Evolutionary conservation across 768 basidiomycete genomes (phyloP), one percentile per base, ranked within the genome.

Genomic region (Leccinum boreale): DNA sequence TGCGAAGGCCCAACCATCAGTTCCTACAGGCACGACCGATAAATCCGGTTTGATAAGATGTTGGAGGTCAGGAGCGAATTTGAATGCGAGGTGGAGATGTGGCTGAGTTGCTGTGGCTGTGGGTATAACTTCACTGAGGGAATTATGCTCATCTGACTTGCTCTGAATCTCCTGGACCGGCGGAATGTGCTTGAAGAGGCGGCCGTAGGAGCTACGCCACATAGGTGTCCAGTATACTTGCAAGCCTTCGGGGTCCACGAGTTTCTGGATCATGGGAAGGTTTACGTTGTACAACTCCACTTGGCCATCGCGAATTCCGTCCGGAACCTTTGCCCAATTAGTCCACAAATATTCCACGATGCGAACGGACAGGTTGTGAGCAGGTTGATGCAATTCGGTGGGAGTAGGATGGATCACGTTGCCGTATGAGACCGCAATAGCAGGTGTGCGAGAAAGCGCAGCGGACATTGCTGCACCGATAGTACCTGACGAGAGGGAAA

Each of bases 361-460:
- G 21, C 82, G 78, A 26, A 81, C 73, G 23, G 86, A 79, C 23
- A 94, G 78, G 6, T 73, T 68, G 69, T 95, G 85, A 1, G 94
- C 92, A n/a, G 90, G 87, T 36, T 85, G 79, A 62, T 85, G 77
- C 53, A 81, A 80, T 15, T 72, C 61, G 8, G 71, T 59, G 2
- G 91, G 86, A 5, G 87, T 86, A 1, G 90, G 89, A 66, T 84
- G 80, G 47, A 80, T 69, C 52, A 95, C 83, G 15, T 81, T 90
- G 35, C 93, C 93, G 69, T 97, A 96, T 0, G 92, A 95, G 36
- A 98, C 67, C 1, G 95, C 94, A 57, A 97, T 89, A 44, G 92
- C 84, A 39, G 92, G 87, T 28, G 77, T 79, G 57, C 78, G 78
- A 24, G 88, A 86, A 46, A 94, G 78, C 23, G 84, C 83, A 21